A percentile compares a stretch with the other conserved stretches of the same genome.
phyloP scores from a whole-genome alignment of 2,329 filamentous ascomycete species.

The Fusarium subtropicale region DNA sequence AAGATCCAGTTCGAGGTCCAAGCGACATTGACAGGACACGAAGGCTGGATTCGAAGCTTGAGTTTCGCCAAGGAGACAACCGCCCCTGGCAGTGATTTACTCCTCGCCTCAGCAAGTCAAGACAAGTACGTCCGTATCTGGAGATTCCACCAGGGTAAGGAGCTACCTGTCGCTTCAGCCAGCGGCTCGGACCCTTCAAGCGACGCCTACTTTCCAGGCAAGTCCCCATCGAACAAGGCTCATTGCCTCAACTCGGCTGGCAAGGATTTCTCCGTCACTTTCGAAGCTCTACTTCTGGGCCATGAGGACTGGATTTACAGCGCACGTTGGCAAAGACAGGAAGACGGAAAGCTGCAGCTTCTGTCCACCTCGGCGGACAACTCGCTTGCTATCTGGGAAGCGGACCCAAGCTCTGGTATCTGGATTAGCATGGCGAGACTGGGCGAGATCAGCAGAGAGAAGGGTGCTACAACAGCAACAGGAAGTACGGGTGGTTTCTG shows the following conservation, averaged over 20 bases:
- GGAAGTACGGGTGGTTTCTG: constrained; percentile 97
- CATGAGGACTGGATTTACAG: constrained; percentile 99
- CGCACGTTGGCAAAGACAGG: constrained; percentile 74
- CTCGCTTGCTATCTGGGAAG: constrained; percentile 92
- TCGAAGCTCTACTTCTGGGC: constrained; percentile 91
- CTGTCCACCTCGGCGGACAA: constrained; percentile 95
- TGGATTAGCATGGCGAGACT: constrained; percentile 89
- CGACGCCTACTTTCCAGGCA: constrained; percentile 71
- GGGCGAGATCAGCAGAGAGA: constrained; percentile 93
- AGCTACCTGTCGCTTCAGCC: constrained; percentile 67
- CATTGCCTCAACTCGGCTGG: constrained; percentile 75
- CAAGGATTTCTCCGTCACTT: constrained; percentile 82
- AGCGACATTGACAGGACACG: constrained; percentile 86
- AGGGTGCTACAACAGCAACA: constrained; percentile 95
- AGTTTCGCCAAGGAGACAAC: constrained; percentile 76
- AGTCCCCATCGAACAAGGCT: constrained; percentile 88
- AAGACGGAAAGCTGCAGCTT: constrained; percentile 71
- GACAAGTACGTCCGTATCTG: constrained; percentile 97
- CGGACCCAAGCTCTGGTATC: constrained; percentile 84
- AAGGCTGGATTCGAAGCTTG: constrained; percentile 92
- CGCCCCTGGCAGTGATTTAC: constrained; percentile 70
- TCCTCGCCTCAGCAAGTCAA: constrained; percentile 94
- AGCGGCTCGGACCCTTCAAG: constrained; percentile 67
- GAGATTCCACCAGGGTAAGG: constrained; percentile 80
- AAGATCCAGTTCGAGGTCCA: constrained; percentile 72